Evolutionary conservation across 495 filamentous ascomycete genomes (phyloP).

Genomic region (Achaetomiella virescens): DNA sequence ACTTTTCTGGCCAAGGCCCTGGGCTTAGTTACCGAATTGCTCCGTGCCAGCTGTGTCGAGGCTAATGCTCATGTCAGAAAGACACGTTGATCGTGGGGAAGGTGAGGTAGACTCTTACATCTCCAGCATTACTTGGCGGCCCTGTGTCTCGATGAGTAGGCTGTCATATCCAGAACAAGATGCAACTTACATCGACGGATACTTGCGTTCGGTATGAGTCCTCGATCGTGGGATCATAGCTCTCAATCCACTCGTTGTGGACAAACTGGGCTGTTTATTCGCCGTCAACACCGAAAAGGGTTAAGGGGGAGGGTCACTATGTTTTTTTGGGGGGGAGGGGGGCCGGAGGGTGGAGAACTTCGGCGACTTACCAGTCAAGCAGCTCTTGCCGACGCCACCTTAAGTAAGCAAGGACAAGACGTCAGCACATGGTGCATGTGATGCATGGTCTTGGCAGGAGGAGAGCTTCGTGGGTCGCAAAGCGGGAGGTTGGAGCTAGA

Average conservation of each 20-base stretch:
- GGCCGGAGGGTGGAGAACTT: constrained; percentile 3
- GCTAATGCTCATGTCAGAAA: constrained; percentile 40
- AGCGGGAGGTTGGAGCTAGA: background rate
- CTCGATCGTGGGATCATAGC: constrained; percentile 96
- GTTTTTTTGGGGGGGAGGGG: too few relatives aligned
- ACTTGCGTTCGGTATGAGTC: constrained; percentile 95
- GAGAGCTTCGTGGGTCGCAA: background rate
- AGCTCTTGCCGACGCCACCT: constrained; percentile 98
- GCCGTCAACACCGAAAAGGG: constrained; percentile 15
- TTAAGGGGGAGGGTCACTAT: background rate
- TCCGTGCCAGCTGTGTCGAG: constrained; percentile 97
- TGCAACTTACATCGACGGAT: constrained; percentile 75
- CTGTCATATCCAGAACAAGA: background rate
- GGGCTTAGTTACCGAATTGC: constrained; percentile 71
- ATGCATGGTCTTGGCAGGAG: constrained; percentile 16
- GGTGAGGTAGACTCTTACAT: constrained; percentile 53
- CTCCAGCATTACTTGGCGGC: constrained; percentile 91
- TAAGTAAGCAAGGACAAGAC: constrained; percentile 19
- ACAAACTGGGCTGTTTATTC: constrained; percentile 88
- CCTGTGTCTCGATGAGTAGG: constrained; percentile 45
- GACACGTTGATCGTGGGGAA: background rate
- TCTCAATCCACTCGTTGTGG: constrained; percentile 98
- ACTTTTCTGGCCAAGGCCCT: background rate
- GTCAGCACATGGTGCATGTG: constrained; percentile 31
- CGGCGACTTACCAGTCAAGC: constrained; percentile 73